These are phyloP conservation scores for Pseudoturritis turrita DNA, from an alignment of 345 rosid genomes.

Conservation along the genomic window DNA sequence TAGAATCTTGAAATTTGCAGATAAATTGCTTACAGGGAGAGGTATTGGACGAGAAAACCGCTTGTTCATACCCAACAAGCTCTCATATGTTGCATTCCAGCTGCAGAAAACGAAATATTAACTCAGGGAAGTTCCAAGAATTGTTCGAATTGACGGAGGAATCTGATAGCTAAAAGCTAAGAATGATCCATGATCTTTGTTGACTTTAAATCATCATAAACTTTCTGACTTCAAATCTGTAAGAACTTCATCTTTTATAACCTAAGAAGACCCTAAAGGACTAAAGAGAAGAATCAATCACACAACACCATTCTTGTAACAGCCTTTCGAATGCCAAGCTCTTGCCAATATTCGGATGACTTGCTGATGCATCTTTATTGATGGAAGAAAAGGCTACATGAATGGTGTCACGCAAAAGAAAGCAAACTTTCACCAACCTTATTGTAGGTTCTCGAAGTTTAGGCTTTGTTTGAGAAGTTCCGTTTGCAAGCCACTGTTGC, in stretches of 20 bases:
- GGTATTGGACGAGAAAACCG: conserved; percentile 59
- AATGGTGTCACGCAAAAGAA: neutral
- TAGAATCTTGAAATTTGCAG: neutral
- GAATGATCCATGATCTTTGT: neutral
- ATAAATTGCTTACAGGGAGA: conserved; percentile 52
- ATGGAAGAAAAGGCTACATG: neutral
- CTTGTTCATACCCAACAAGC: conserved; percentile 54
- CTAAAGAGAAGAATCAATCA: conserved; percentile 1
- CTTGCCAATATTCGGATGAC: neutral
- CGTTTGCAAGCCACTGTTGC: conserved; percentile 63
- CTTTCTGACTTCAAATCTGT: neutral
- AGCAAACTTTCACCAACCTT: conserved; percentile 37
- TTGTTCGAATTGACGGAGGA: neutral
- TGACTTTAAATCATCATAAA: no score
- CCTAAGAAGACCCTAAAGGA: neutral
- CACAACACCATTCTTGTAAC: conserved; percentile 1
- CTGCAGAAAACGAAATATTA: conserved; percentile 27
- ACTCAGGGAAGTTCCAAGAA: neutral
- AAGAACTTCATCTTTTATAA: neutral
- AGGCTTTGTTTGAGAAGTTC: conserved; percentile 29
- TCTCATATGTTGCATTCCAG: conserved; percentile 67
- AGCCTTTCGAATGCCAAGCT: neutral
- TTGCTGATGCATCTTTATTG: neutral
- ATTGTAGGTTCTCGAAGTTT: conserved; percentile 60
- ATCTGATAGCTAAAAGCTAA: neutral